A percentile compares a stretch with the other conserved stretches of the same genome.
These are phyloP conservation scores for Ophiocordyceps camponoti-leonardi DNA, from an alignment of 2,329 filamentous ascomycete species.

Conservation along the genomic window DNA sequence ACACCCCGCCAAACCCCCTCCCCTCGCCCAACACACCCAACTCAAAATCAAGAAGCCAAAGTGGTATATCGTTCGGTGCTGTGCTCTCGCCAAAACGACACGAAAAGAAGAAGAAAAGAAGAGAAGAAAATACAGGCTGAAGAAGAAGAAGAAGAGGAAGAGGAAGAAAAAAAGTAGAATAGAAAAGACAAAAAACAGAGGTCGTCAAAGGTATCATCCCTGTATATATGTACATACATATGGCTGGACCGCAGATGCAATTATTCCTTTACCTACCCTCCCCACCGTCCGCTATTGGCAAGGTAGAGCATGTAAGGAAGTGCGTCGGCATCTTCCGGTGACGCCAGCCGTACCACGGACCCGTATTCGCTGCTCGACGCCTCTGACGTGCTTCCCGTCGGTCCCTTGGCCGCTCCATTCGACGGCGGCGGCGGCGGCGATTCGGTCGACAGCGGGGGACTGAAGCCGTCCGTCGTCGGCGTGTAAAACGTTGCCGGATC, in stretches of 20 bases:
- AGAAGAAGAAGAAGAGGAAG: background rate
- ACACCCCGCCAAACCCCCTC: background rate
- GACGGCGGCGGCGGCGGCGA: too few relatives aligned
- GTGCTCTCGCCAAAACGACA: background rate
- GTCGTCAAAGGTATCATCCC: background rate
- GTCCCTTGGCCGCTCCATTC: background rate
- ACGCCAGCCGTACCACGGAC: constrained; percentile 32
- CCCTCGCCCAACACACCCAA: background rate
- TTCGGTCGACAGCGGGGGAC: background rate
- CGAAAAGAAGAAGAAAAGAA: background rate
- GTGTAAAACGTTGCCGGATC: constrained; percentile 31
- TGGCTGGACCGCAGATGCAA: background rate
- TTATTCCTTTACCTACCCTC: background rate
- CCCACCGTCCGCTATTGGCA: background rate
- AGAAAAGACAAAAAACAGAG: too few relatives aligned
- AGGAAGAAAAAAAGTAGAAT: too few relatives aligned
- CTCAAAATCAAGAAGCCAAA: background rate
- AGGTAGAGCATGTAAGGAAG: constrained; percentile 20
- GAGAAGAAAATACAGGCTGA: background rate
- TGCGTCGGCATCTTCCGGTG: constrained; percentile 13
- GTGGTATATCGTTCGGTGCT: too few relatives aligned
- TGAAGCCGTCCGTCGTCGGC: background rate
- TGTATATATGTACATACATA: background rate
- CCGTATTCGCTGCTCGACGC: constrained; percentile 17
- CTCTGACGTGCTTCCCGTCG: constrained; percentile 8